These are phyloP conservation scores for Cubamyces lactineus DNA, from an alignment of 768 basidiomycete species.

Conservation along the genomic window DNA sequence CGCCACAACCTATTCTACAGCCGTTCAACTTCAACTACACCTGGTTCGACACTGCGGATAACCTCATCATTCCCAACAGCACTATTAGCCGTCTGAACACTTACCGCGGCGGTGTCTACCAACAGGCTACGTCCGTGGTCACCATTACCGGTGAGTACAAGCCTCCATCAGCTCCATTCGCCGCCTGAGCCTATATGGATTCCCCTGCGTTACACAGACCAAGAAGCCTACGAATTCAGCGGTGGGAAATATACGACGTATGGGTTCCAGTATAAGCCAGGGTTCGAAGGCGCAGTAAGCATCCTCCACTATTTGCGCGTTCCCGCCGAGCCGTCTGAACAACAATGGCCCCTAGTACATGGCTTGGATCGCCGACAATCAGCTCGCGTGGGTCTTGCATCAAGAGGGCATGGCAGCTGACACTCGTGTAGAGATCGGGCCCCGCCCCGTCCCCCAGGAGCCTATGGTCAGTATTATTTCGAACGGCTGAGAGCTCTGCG, in stretches of 20 bases:
- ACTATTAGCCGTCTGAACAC: slow-evolving; percentile 58
- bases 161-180: not conserved
- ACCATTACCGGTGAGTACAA: slow-evolving; percentile 40
- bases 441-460: slow-evolving; percentile 78
- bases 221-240: slow-evolving; percentile 66
- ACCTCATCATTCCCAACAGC: slow-evolving; percentile 58
- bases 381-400: slow-evolving; percentile 72
- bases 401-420: slow-evolving; percentile 64
- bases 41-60: slow-evolving; percentile 70
- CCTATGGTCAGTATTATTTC: slow-evolving; percentile 65
- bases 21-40: slow-evolving; percentile 77
- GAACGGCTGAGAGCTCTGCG: not conserved
- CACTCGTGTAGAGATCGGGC: slow-evolving; percentile 58
- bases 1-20: slow-evolving; percentile 34
- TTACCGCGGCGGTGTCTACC: slow-evolving; percentile 77
- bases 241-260: slow-evolving; percentile 65
- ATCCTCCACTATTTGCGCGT: slow-evolving; percentile 37
- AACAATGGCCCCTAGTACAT: slow-evolving; percentile 59
- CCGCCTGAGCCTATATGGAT: not conserved
- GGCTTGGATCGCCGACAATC: slow-evolving; percentile 70
- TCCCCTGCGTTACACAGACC: slow-evolving; percentile 46
- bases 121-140: slow-evolving; percentile 62
- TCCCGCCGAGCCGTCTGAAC: no score
- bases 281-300: slow-evolving; percentile 62
- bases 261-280: slow-evolving; percentile 83